Conservation (phyloP, 345 rosid genomes). For the Camelina hispida region DNA sequence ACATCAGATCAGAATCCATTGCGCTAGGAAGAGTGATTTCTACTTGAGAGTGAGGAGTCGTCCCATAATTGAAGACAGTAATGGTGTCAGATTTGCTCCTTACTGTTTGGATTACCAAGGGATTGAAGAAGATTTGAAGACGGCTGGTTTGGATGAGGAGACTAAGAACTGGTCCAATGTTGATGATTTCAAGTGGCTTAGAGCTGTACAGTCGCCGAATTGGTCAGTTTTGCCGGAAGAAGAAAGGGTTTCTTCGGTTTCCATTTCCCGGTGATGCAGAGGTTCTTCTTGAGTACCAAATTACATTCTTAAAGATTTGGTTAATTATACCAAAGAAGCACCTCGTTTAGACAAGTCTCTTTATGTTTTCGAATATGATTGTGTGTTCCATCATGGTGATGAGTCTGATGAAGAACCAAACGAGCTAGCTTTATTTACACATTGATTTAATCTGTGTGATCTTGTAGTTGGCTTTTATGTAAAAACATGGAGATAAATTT, state of each 20-base stretch:
- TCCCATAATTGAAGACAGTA: constrained; percentile 84
- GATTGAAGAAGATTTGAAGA: constrained; percentile 67
- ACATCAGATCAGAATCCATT: constrained; percentile 88
- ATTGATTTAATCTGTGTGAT: too few relatives aligned
- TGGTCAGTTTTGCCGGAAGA: constrained; percentile 75
- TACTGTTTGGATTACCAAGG: constrained; percentile 75
- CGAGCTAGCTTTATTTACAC: neutral
- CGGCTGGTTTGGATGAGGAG: constrained; percentile 68
- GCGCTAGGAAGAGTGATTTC: constrained; percentile 64
- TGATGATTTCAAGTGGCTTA: constrained; percentile 92
- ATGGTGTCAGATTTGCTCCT: constrained; percentile 70
- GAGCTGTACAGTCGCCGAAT: constrained; percentile 79
- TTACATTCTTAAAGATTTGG: neutral
- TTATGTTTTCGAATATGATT: constrained; percentile 10
- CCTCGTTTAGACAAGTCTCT: neutral
- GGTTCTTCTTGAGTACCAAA: constrained; percentile 28
- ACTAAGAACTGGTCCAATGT: constrained; percentile 71
- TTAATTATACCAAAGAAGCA: neutral
- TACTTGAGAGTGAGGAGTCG: constrained; percentile 85
- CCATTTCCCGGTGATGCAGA: constrained; percentile 33
- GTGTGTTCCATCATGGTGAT: neutral
- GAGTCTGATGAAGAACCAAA: neutral
- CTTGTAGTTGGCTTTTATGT: neutral
- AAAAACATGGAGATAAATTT: neutral
- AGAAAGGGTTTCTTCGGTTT: constrained; percentile 54